Conservation (phyloP, 2,329 filamentous ascomycete genomes). For the Penicillium aurantiogriseum region DNA sequence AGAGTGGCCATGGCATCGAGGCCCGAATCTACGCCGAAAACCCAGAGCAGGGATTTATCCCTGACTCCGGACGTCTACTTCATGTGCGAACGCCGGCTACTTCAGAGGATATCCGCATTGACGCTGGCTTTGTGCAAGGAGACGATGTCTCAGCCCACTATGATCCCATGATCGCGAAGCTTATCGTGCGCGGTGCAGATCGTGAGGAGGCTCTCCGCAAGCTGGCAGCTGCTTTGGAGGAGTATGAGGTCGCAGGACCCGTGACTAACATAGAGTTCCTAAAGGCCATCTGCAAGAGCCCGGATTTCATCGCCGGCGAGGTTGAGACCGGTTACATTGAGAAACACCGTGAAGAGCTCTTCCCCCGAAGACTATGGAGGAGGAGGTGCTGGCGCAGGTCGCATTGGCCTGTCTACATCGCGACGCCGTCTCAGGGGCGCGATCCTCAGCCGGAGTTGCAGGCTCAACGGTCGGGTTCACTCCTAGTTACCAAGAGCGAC, state of each 20-base stretch:
- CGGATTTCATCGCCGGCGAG: slow-evolving; percentile 78
- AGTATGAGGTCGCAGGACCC: slow-evolving; percentile 89
- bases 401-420: slow-evolving; percentile 70
- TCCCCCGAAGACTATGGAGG: slow-evolving; percentile 59
- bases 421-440: slow-evolving; percentile 35
- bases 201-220: slow-evolving; percentile 80
- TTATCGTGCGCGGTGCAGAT: slow-evolving; percentile 82
- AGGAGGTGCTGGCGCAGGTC: slow-evolving; percentile 82
- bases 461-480: slow-evolving; percentile 56
- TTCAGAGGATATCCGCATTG: slow-evolving; percentile 76
- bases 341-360: slow-evolving; percentile 78
- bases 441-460: slow-evolving; percentile 27
- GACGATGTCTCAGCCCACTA: slow-evolving; percentile 93
- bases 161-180: slow-evolving; percentile 97
- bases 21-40: slow-evolving; percentile 96
- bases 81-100: slow-evolving; percentile 73
- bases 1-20: slow-evolving; percentile 84
- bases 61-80: slow-evolving; percentile 83
- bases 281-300: slow-evolving; percentile 78
- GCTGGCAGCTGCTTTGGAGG: slow-evolving; percentile 73
- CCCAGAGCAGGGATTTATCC: slow-evolving; percentile 85
- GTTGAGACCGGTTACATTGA: slow-evolving; percentile 97
- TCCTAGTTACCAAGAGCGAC: slow-evolving; percentile 62
- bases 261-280: slow-evolving; percentile 97
- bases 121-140: slow-evolving; percentile 87